These are phyloP conservation scores for Calonectria naviculata DNA, from an alignment of 2,329 filamentous ascomycete genomes.

Conservation along the genomic window DNA sequence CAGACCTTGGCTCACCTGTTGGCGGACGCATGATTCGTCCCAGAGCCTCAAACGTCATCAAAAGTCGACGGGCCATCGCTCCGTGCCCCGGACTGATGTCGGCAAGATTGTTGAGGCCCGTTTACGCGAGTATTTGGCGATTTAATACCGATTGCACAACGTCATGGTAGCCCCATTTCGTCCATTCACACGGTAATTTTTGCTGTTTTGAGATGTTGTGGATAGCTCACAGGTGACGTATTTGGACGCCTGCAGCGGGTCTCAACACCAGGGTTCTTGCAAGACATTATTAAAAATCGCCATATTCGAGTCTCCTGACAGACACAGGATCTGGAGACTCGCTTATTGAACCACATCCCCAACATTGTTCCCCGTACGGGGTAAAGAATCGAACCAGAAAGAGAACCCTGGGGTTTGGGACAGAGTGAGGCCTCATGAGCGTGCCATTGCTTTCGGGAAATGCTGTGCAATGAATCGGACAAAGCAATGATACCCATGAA, in stretches of 20 bases:
- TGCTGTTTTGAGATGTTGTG: not conserved
- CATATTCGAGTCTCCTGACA: not conserved
- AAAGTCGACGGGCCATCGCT: not conserved
- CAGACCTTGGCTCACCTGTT: not conserved
- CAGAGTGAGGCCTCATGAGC: not conserved
- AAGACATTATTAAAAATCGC: not conserved
- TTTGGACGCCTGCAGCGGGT: not conserved
- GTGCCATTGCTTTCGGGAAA: not conserved
- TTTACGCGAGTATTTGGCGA: not conserved
- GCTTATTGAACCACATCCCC: not conserved
- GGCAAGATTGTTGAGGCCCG: not conserved
- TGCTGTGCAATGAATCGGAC: not conserved
- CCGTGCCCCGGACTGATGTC: not conserved
- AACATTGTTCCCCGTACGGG: not conserved
- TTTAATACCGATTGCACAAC: not conserved
- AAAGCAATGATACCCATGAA: not conserved
- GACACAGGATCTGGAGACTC: too few species aligned
- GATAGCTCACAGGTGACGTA: not conserved
- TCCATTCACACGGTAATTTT: not conserved
- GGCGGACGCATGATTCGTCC: not conserved
- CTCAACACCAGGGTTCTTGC: not conserved
- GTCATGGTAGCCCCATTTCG: conserved; percentile 3
- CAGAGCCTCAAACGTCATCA: not conserved
- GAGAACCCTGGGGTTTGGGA: not conserved
- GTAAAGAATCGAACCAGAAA: not conserved